Conservation (phyloP, 805 yeast species). For the Cyberlindnera americana region DNA sequence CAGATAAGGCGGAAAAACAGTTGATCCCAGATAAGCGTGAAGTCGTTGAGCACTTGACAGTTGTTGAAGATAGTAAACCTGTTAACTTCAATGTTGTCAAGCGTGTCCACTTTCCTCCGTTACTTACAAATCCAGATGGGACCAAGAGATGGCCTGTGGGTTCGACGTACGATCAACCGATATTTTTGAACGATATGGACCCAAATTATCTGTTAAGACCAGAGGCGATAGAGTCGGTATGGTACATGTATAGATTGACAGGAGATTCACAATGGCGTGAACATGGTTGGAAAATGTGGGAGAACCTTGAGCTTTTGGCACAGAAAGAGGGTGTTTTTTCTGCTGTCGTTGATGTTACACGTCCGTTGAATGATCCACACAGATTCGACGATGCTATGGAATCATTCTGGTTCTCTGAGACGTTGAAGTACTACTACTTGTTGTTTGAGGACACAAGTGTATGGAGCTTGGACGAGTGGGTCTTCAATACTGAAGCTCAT, state of each 20-base stretch:
- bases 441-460: conserved; percentile 42
- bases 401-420: conserved; percentile 56
- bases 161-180: conserved; percentile 25
- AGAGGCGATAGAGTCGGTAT: conserved; percentile 58
- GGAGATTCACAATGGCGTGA: conserved; percentile 57
- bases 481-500: conserved; percentile 63
- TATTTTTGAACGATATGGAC: conserved; percentile 33
- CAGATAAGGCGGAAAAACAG: neutral
- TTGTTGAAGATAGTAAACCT: conserved; percentile 5
- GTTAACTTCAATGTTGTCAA: conserved; percentile 5
- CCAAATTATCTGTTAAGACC: conserved; percentile 50
- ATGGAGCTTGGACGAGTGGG: conserved; percentile 48
- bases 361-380: conserved; percentile 23
- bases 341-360: conserved; percentile 39
- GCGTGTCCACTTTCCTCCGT: conserved; percentile 3
- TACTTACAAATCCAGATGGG: conserved; percentile 10
- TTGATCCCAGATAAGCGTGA: neutral
- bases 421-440: conserved; percentile 52
- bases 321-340: conserved; percentile 34
- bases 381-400: conserved; percentile 37
- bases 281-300: conserved; percentile 48
- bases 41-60: neutral
- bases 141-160: conserved; percentile 11
- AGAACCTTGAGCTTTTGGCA: conserved; percentile 32
- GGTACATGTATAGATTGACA: conserved; percentile 55